Evolutionary conservation across 225 moss, liverwort and hornwort species (phyloP).

Genomic region (Physcomitrium patens): DNA sequence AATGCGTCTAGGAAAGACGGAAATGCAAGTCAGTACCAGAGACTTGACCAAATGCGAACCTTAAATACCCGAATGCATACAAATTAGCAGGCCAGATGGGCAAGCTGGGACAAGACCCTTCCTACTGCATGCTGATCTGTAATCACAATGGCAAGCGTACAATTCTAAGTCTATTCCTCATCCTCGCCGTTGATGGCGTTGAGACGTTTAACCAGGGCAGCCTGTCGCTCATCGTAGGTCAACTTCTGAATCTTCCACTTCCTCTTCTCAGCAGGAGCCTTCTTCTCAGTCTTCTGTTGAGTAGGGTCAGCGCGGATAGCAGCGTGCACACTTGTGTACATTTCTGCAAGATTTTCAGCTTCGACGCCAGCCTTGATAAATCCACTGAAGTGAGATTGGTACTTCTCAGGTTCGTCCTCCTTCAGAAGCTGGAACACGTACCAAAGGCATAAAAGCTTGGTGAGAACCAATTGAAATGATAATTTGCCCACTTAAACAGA

Average conservation of each 20-base stretch:
- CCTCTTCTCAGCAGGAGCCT: constrained; percentile 56
- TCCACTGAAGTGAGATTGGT: constrained; percentile 58
- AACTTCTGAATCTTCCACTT: constrained; percentile 80
- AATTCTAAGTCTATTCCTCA: constrained; percentile 14
- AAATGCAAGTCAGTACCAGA: too few relatives aligned
- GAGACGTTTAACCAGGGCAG: constrained; percentile 61
- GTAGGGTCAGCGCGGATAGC: constrained; percentile 67
- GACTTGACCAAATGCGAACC: too few relatives aligned
- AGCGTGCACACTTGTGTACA: constrained; percentile 66
- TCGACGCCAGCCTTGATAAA: constrained; percentile 65
- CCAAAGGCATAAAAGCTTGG: neutral
- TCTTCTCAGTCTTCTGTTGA: constrained; percentile 62
- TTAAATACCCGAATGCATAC: too few relatives aligned
- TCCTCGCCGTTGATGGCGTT: constrained; percentile 55
- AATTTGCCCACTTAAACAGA: too few relatives aligned
- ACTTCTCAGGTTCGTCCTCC: constrained; percentile 73
- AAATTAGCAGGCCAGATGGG: too few relatives aligned
- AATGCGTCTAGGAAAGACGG: too few relatives aligned
- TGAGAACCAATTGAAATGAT: neutral
- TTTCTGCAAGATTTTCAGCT: constrained; percentile 54
- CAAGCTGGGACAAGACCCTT: too few relatives aligned
- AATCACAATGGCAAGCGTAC: too few relatives aligned
- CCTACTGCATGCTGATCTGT: too few relatives aligned
- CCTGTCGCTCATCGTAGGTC: constrained; percentile 69
- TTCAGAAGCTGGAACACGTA: constrained; percentile 47